phyloP scores from a whole-genome alignment of 2,329 filamentous ascomycete species.

The Beauveria rudraprayagi region DNA sequence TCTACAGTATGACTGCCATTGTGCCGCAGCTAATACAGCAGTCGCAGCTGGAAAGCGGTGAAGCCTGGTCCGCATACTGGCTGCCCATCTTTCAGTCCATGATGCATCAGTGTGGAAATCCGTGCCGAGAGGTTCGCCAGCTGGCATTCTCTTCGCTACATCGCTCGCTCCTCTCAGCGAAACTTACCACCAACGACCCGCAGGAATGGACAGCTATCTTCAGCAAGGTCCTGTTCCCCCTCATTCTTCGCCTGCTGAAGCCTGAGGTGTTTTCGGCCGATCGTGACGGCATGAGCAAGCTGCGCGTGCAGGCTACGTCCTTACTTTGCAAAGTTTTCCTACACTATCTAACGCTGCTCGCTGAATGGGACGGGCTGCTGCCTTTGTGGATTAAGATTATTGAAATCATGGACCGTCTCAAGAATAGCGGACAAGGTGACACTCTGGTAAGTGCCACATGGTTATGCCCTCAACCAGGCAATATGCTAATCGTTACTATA shows the following conservation, averaged over 20 bases:
- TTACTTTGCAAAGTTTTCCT: slow-evolving; percentile 92
- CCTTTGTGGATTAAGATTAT: slow-evolving; percentile 89
- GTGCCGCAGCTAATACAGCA: slow-evolving; percentile 85
- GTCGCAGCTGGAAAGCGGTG: slow-evolving; percentile 79
- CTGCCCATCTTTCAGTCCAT: slow-evolving; percentile 86
- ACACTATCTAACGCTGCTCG: slow-evolving; percentile 80
- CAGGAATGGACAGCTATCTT: slow-evolving; percentile 95
- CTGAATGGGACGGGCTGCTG: slow-evolving; percentile 80
- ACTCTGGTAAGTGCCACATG: slow-evolving; percentile 56
- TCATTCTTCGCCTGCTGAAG: slow-evolving; percentile 80
- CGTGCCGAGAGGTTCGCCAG: slow-evolving; percentile 85
- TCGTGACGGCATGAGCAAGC: slow-evolving; percentile 89
- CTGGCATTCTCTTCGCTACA: slow-evolving; percentile 82
- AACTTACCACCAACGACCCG: slow-evolving; percentile 75
- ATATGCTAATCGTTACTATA: slow-evolving; percentile 28
- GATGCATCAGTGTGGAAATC: slow-evolving; percentile 85
- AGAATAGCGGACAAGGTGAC: slow-evolving; percentile 91
- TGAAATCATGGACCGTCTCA: slow-evolving; percentile 88
- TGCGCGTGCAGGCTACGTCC: slow-evolving; percentile 82
- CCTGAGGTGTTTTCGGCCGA: slow-evolving; percentile 92
- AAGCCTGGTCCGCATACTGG: slow-evolving; percentile 98
- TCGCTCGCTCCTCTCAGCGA: slow-evolving; percentile 73
- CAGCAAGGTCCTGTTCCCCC: slow-evolving; percentile 82
- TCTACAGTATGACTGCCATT: slow-evolving; percentile 72
- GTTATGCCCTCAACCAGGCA: not conserved